Percentiles rank a stretch among this genome's conserved stretches.
phyloP scores from a whole-genome alignment of 148 eudicot species.

The Cornus suecica region DNA sequence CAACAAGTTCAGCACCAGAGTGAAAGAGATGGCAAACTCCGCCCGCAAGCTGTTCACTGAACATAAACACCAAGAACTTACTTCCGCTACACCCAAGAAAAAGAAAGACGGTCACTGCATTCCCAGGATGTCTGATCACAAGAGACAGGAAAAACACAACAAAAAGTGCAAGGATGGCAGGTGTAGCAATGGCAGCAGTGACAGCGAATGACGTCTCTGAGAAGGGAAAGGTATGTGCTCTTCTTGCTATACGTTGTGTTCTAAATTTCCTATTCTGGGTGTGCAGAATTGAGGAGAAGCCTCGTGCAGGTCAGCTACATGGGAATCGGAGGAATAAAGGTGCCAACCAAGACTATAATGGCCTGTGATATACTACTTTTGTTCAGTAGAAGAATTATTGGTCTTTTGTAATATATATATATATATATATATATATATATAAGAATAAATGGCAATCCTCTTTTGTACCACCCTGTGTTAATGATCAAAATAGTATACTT shows the following conservation, averaged over 20 bases:
- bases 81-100: constrained; percentile 8
- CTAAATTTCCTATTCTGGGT: not conserved
- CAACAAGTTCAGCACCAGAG: constrained; percentile 25
- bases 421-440: too few species aligned
- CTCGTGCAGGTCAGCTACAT: not conserved
- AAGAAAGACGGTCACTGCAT: constrained; percentile 29
- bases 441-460: not conserved
- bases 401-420: too few species aligned
- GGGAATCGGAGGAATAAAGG: not conserved
- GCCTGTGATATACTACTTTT: not conserved
- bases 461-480: not conserved
- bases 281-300: not conserved
- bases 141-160: constrained; percentile 27
- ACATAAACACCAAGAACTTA: constrained; percentile 26
- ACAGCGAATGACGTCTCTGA: constrained; percentile 24
- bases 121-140: constrained; percentile 32
- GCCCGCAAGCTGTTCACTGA: constrained; percentile 33
- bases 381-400: not conserved
- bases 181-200: constrained; percentile 22
- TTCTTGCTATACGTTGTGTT: not conserved
- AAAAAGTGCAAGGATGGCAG: constrained; percentile 23
- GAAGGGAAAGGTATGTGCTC: constrained; percentile 20
- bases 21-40: constrained; percentile 34
- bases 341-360: not conserved
- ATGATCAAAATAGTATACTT: not conserved